Evolutionary conservation across 805 yeast genomes (phyloP), one percentile per base, ranked within the genome.

Genomic region (Candida cerambycidarum): DNA sequence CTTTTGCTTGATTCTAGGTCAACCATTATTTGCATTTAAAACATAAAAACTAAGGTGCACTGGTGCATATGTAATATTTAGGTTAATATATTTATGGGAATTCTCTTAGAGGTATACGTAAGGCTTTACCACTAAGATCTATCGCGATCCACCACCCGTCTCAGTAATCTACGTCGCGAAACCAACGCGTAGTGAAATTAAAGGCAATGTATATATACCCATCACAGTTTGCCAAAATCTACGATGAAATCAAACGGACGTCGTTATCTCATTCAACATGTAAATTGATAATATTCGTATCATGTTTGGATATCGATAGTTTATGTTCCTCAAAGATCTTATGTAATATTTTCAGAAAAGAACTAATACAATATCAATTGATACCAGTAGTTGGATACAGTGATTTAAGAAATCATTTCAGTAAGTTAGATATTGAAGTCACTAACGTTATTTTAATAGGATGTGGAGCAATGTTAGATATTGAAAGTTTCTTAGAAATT

Each of bases 251-350:
- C 47, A 73, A 80, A 52, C 69, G 73, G 42, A 76, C 85, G n/a
- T 83, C 95, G 3, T 65, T 88, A 41, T 83, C 96, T 11, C 97
- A 90, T 61, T 84, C 96, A n/a, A 84, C 96, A 5, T 93, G 97
- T 60, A 85, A 86, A 55, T 65, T 90, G 44, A 89, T 87, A 18
- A 70, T 93, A 8, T 89, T 92, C 59, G 96, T 89, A 16, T 85
- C 98, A 3, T 88, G 97, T 63, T 69, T 92, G 50, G 87, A 85
- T 61, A 83, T 93, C 21, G 99, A 93, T 65, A 89, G 98, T 31
- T 69, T 93, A 12, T 92, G 97, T 67, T 87, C 96, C 0, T 81
- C 95, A 23, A 83, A 81, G 57, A 85, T 89, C 56, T 67, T 93
- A 17, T 73, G 89, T 14, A 62, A 73, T 30, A 67, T 88, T 36